Percentiles rank a stretch among this genome's conserved stretches.
These are phyloP conservation scores for Phytophthora hybrid DNA, from an alignment of 352 stramenopile genomes.

Conservation along the genomic window DNA sequence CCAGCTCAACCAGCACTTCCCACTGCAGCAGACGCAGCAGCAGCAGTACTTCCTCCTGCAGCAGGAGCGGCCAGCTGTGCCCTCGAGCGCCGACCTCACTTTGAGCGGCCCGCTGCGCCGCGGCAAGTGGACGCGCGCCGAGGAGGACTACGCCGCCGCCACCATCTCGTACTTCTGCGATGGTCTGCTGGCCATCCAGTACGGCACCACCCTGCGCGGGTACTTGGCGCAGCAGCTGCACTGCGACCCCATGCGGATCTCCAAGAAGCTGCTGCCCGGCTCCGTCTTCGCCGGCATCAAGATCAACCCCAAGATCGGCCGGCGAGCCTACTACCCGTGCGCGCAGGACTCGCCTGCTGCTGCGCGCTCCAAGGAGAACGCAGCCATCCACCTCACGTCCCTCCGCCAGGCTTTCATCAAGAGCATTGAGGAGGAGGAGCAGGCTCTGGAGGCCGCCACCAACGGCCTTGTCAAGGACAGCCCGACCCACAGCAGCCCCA, in stretches of 20 bases:
- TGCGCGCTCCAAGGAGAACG: conserved; percentile 47
- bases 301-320: conserved; percentile 80
- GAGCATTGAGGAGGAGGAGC: conserved; percentile 71
- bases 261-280: conserved; percentile 78
- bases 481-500: conserved; percentile 22
- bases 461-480: conserved; percentile 20
- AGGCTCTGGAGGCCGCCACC: conserved; percentile 33
- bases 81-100: conserved; percentile 28
- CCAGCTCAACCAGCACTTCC: conserved; percentile 41
- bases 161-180: conserved; percentile 79
- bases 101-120: conserved; percentile 56
- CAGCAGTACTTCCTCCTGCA: conserved; percentile 19
- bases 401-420: conserved; percentile 61
- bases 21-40: conserved; percentile 30
- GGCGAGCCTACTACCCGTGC: conserved; percentile 74
- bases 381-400: conserved; percentile 46
- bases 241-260: conserved; percentile 83
- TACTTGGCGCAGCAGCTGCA: conserved; percentile 77
- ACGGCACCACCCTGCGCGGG: conserved; percentile 75
- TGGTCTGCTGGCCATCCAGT: conserved; percentile 71
- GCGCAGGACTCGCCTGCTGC: conserved; percentile 55
- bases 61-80: conserved; percentile 9
- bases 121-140: conserved; percentile 76
- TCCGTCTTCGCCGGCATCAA: conserved; percentile 69
- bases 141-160: conserved; percentile 71